A percentile compares a stretch with the other conserved stretches of the same genome.
phyloP scores from a whole-genome alignment of 345 rosid species.

The Eucalyptus victrix region DNA sequence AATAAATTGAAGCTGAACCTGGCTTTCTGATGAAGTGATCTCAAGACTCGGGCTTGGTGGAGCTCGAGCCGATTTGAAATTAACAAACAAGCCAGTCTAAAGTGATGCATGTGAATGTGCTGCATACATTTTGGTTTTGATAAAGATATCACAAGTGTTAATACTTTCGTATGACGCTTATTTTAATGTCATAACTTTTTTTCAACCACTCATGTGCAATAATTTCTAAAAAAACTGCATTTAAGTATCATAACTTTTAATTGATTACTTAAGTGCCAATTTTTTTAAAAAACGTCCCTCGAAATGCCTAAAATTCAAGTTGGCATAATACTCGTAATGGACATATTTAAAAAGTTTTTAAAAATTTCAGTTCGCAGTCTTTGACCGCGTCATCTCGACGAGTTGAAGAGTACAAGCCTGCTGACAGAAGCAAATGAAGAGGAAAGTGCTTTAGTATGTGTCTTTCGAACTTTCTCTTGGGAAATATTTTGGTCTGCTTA shows the following conservation, averaged over 20 bases:
- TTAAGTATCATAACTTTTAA: no score
- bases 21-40: background rate
- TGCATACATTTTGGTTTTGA: no score
- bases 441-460: background rate
- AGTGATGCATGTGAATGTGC: background rate
- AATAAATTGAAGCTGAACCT: background rate
- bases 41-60: no score
- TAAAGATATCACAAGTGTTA: no score
- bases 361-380: background rate
- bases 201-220: no score
- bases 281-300: rapidly evolving
- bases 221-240: rapidly evolving
- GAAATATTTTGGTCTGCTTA: background rate
- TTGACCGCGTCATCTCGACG: slow-evolving; percentile 9
- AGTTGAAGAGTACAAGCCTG: background rate
- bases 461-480: background rate
- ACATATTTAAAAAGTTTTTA: no score
- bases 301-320: no score
- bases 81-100: background rate
- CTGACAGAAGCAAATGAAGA: background rate
- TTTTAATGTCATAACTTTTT: no score
- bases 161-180: no score
- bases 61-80: background rate
- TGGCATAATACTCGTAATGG: no score
- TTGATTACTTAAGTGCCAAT: no score